Evolutionary conservation across 768 basidiomycete genomes (phyloP).

Genomic region (Kondoa malvinella): DNA sequence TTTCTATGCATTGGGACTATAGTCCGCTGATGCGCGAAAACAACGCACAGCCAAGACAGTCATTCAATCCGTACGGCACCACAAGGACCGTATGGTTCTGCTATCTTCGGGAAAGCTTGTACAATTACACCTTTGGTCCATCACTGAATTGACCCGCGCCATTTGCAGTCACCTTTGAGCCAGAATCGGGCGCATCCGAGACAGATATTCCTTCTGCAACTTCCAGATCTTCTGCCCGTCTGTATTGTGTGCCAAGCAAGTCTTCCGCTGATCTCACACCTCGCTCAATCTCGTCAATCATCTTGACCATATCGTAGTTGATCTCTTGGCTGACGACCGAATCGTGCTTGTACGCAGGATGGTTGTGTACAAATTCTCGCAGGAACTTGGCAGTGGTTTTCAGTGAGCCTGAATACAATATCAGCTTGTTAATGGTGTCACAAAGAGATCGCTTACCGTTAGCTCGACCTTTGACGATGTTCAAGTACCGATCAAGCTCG

Average conservation of each 20-base stretch:
- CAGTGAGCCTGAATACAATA: slow-evolving; percentile 43
- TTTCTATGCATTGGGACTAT: too few relatives aligned
- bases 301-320: slow-evolving; percentile 79
- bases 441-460: slow-evolving; percentile 42
- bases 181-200: background rate
- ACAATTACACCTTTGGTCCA: too few relatives aligned
- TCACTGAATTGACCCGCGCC: background rate
- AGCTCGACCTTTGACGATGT: slow-evolving; percentile 58
- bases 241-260: slow-evolving; percentile 4
- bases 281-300: slow-evolving; percentile 70
- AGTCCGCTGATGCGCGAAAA: too few relatives aligned
- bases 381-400: slow-evolving; percentile 85
- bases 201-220: background rate
- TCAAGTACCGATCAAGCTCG: slow-evolving; percentile 58
- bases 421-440: background rate
- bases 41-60: too few relatives aligned
- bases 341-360: slow-evolving; percentile 80
- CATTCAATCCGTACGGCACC: too few relatives aligned
- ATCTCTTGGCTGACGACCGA: slow-evolving; percentile 82
- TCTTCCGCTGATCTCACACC: slow-evolving; percentile 11
- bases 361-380: slow-evolving; percentile 70
- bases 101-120: too few relatives aligned
- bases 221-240: background rate
- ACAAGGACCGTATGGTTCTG: too few relatives aligned
- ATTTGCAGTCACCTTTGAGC: background rate